These are phyloP conservation scores for Chlorella sp. DNA, from an alignment of 139 green algal species.

Conservation along the genomic window DNA sequence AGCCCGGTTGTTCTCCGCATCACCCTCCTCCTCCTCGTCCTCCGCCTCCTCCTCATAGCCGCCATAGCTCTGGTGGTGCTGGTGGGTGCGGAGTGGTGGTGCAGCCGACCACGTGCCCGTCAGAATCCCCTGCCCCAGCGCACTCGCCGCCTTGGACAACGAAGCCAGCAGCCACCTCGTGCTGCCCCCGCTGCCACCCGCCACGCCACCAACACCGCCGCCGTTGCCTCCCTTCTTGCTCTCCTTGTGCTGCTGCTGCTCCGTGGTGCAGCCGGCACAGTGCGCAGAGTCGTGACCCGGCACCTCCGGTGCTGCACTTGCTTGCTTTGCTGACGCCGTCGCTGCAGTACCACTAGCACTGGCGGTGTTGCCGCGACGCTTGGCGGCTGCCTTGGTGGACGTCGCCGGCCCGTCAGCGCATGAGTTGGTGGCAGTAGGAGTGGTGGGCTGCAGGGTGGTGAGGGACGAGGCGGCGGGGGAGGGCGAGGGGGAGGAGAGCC, in stretches of 20 bases:
- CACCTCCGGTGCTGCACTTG: neutral
- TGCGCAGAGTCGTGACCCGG: neutral
- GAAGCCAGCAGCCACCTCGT: neutral
- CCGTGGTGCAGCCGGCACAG: neutral
- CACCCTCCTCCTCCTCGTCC: no score
- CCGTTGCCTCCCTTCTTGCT: neutral
- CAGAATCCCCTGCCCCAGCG: neutral
- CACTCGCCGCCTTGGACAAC: neutral
- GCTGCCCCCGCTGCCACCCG: neutral
- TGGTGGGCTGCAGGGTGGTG: no score
- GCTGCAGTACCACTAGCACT: neutral
- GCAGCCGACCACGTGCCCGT: neutral
- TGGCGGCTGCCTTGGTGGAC: neutral
- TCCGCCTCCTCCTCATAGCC: no score
- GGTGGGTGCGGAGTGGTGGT: no score
- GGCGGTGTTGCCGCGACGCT: neutral
- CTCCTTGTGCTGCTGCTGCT: neutral
- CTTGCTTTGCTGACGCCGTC: neutral
- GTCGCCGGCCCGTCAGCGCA: no score
- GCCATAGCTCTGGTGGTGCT: no score
- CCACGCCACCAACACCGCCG: neutral
- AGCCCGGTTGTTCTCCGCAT: no score
- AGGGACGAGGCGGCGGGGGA: no score
- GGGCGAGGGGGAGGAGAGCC: no score
- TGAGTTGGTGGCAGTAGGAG: no score